Base-by-base conservation (phyloP, 2,329 filamentous ascomycete genomes). In the Proliferodiscus dingleyae region DNA sequence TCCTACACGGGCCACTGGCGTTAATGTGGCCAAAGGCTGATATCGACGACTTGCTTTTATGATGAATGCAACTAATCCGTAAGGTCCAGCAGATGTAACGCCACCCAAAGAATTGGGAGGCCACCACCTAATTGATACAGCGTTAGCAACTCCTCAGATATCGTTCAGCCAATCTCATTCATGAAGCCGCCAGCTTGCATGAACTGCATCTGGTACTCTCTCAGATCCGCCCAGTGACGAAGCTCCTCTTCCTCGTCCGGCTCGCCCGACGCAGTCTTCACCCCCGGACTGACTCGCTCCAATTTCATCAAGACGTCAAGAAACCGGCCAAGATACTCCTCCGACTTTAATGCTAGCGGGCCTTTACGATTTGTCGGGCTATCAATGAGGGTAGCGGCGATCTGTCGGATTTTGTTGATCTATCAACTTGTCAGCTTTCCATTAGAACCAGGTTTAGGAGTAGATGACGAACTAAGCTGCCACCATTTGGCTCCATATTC, bases 351-450 rank as follows among this genome's bases (percentile, higher is more conserved):
- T 13, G 74, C 72, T 2, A 77, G 61, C 18, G 68, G 68, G 29
- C 75, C 71, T 57, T 77, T 77, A 21, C 72, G 67, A 33, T 72
- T 66, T 39, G 73, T 70, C 2, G 78, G 76, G 1, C 73, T 70
- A 51, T 86, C 81, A 39, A 94, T 76, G 6, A 95, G 73, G 0
- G 88, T 93, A 22, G 83, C 85, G 1, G 88, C 88, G 30, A 95
- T 85, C 60, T 87, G 84, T 8, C 88, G 85, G 55, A 95, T 87
- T 71, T 95, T 94, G 69, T 81, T 81, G 59, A 87, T 88, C 58
- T 64, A 37, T 5, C 49, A 41, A 13, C 15, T 4, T 19, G n/a
- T 52, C 29, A 56, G 43, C 18, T 34, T 16, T 37, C 4, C 16
- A 16, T 9, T 9, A 18, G 23, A 21, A 26, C 19, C 11, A n/a